Base-by-base conservation (phyloP, 352 stramenopile genomes). In the Globisporangium acanthophoron region DNA sequence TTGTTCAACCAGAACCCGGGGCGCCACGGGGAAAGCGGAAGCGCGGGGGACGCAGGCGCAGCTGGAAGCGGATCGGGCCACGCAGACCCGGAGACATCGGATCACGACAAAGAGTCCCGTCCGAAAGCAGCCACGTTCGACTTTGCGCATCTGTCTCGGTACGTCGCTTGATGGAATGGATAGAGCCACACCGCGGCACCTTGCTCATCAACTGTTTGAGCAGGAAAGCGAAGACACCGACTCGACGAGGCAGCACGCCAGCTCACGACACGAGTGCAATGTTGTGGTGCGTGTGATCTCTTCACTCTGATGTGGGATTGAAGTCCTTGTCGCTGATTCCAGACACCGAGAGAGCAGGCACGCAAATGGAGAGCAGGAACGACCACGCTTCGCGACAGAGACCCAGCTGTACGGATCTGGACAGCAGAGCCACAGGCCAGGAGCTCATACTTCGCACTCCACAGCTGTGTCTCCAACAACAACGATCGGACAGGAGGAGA, bases 401-500 rank as follows among this genome's bases (percentile, higher is more conserved):
- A 50, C 72, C 4, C 69, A 70, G 24, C 12, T 76, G 9, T 87
- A 85, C 29, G 76, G 76, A 12, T 67, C 50, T 49, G 59, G 62
- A 0, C 64, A 62, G 20, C 54, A 57, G 44, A 56, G n/a, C 33
- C 49, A 48, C 43, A n/a, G 16, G 0, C 12, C 29, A 20, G 43
- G 21, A 53, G n/a, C 37, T 0, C 31, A 16, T 9, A 6, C 40
- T 49, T 35, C 33, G 3, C 15, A 31, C 7, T 35, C 51, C 6
- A 13, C 29, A 16, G 27, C 31, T 24, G 7, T 12, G 12, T 1
- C 35, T 16, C 16, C 37, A 11, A 50, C 56, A 5, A 65, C 58
- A 13, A 78, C 73, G 6, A 58, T 87, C 6, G 74, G 70, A 0
- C 74, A 81, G 56, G 67, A 82, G 61, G 76, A 85, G 9, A 85